Evolutionary conservation across 495 filamentous ascomycete genomes (phyloP), one percentile per base, ranked within the genome.

Genomic region (Penicillium fimorum): DNA sequence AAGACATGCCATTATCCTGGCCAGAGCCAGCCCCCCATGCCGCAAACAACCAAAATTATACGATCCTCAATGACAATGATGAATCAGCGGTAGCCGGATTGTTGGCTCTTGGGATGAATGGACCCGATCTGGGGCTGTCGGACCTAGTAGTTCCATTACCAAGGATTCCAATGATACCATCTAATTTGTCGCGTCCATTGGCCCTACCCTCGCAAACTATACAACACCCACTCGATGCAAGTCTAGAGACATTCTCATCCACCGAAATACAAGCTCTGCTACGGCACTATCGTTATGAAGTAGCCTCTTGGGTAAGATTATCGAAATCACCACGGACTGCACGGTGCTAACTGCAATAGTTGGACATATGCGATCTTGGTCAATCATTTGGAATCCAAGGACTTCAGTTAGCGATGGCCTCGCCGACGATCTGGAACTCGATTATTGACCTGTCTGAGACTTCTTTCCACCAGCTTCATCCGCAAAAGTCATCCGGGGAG

Each of bases 211-310:
- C 47, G 10, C 48, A 15, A 32, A n/a, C n/a, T 38, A 18, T 43
- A 15, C 32, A 38, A 13, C 11, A 49, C 17, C 44, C 22, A 18
- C 33, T 10, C 0, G 5, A 20, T 0, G 17, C 48, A 12, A 1
- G 12, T 22, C 18, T 17, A 17, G 13, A 29, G 25, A 48, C 46
- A 12, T 12, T 60, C 3, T 53, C 65, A 17, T 47, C 66, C 3
- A 61, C 55, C 0, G 53, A 62, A 22, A 64, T 47, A 18, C 57
- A 71, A 15, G 61, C 67, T n/a, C 59, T 70, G 18, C 50, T 74
- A 25, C 68, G 68, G 8, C 61, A 72, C 43, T 74, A 70, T 61
- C 68, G 67, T 13, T 74, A 74, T 53, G 51, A 69, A 30, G 60
- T 74, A 38, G 71, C 71, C 4, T 57, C 68, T 18, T 74, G 71